Percentiles rank a stretch among this genome's conserved stretches.
Conservation (phyloP, 2,329 filamentous ascomycete genomes). For the Colletotrichum tropicale region DNA sequence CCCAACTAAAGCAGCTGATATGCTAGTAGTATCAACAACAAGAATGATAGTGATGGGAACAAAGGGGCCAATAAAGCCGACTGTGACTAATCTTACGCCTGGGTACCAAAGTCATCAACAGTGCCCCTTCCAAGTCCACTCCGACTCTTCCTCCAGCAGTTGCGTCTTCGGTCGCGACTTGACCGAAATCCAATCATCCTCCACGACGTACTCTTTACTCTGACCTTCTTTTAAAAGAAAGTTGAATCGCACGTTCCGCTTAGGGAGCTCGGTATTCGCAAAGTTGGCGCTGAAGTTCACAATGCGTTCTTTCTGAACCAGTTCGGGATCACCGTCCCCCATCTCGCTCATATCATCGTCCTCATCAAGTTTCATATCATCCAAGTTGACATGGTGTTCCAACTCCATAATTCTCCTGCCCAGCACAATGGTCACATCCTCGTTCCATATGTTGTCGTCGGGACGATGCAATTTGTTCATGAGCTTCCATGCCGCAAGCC, state of each 20-base stretch:
- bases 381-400: slow-evolving; percentile 25
- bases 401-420: slow-evolving; percentile 37
- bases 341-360: neutral
- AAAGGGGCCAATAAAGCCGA: neutral
- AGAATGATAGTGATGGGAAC: neutral
- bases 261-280: neutral
- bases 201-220: neutral
- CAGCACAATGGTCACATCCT: slow-evolving; percentile 31
- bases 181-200: neutral
- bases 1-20: neutral
- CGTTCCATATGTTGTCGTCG: slow-evolving; percentile 43
- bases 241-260: neutral
- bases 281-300: neutral
- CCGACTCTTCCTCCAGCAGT: neutral
- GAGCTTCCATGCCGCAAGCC: neutral
- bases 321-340: neutral
- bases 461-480: slow-evolving; percentile 20
- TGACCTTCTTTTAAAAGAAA: neutral
- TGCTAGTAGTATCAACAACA: neutral
- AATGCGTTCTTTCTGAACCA: neutral
- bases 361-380: neutral
- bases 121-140: neutral
- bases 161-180: neutral
- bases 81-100: too few species aligned
- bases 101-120: too few species aligned